phyloP scores from a whole-genome alignment of 169 alveolate genomes.

The Hepatocystis sp. region DNA sequence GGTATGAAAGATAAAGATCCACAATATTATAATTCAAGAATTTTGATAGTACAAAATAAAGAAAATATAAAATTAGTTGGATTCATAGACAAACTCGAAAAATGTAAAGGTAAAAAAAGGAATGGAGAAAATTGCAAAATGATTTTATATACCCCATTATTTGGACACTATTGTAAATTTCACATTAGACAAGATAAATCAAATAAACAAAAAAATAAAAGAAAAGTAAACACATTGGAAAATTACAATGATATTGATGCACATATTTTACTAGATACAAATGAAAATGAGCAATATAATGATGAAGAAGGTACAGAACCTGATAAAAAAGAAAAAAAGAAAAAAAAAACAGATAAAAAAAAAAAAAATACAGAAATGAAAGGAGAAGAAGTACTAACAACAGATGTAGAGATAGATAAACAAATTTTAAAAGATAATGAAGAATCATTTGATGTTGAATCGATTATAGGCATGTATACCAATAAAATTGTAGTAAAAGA shows the following conservation, averaged over 20 bases:
- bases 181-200: conserved; percentile 50
- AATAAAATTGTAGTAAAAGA: conserved; percentile 37
- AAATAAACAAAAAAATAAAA: conserved; percentile 13
- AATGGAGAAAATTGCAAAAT: conserved; percentile 37
- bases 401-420: not conserved
- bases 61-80: conserved; percentile 28
- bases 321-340: not conserved
- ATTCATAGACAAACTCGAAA: conserved; percentile 29
- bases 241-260: not conserved
- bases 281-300: too few relatives aligned
- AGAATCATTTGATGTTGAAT: conserved; percentile 57
- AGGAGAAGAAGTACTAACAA: conserved; percentile 1
- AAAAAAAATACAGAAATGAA: not conserved
- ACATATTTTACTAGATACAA: too few relatives aligned
- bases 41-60: conserved; percentile 13
- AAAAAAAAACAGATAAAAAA: not conserved
- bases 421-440: not conserved
- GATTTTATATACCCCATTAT: conserved; percentile 28
- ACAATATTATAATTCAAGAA: conserved; percentile 42
- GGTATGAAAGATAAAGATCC: conserved; percentile 50
- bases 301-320: not conserved
- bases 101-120: conserved; percentile 50
- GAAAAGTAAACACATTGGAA: not conserved
- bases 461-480: conserved; percentile 57
- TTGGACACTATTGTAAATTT: conserved; percentile 49